Evolutionary conservation across 2,329 filamentous ascomycete species (phyloP).

Genomic region (Ceratocystis albifundus): DNA sequence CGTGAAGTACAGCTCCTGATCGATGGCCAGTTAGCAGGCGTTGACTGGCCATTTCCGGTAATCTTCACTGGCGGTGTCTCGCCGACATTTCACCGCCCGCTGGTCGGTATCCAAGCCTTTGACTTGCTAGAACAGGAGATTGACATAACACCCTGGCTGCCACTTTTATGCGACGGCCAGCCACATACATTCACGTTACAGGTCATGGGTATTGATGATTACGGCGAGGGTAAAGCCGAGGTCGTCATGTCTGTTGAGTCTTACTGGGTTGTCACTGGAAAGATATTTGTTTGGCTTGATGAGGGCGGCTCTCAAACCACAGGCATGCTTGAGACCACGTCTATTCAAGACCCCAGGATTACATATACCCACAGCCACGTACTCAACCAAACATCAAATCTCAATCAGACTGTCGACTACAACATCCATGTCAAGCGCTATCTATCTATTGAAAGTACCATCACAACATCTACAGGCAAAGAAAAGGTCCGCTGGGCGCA

Average conservation of each 20-base stretch:
- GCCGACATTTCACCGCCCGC: constrained; percentile 63
- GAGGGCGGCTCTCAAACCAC: constrained; percentile 40
- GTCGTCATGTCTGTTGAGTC: constrained; percentile 29
- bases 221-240: constrained; percentile 37
- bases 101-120: constrained; percentile 68
- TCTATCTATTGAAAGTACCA: constrained; percentile 41
- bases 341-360: constrained; percentile 28
- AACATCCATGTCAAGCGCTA: constrained; percentile 44
- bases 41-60: constrained; percentile 70
- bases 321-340: constrained; percentile 28
- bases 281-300: constrained; percentile 68
- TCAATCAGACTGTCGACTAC: constrained; percentile 50
- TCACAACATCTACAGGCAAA: constrained; percentile 27
- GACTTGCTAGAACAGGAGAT: constrained; percentile 71
- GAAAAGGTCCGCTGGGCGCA: constrained; percentile 45
- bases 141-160: constrained; percentile 67
- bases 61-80: constrained; percentile 74
- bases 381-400: constrained; percentile 37
- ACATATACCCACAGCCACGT: constrained; percentile 18
- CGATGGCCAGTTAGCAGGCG: constrained; percentile 59
- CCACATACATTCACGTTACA: constrained; percentile 56
- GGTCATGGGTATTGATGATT: constrained; percentile 53
- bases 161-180: constrained; percentile 53
- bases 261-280: constrained; percentile 67
- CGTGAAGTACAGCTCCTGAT: constrained; percentile 68